Evolutionary conservation across 371 early-diverging fungal species (phyloP).

Genomic region (Zychaea mexicana): DNA sequence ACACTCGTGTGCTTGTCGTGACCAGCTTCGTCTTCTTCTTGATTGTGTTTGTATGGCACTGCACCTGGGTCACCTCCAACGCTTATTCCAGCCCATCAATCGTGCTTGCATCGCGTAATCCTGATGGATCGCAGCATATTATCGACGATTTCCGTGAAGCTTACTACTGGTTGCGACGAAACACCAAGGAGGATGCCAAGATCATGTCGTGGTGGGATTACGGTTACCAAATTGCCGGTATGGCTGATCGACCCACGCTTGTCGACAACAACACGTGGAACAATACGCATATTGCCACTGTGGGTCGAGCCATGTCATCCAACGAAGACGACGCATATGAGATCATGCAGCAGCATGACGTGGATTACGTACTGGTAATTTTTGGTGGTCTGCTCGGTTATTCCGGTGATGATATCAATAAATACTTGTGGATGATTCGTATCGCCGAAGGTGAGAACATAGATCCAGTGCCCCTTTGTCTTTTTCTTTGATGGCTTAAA

Average conservation of each 20-base stretch:
- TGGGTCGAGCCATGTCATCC: slow-evolving; percentile 93
- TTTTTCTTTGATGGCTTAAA: too few relatives aligned
- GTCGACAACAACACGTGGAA: slow-evolving; percentile 99
- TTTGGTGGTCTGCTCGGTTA: slow-evolving; percentile 97
- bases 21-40: slow-evolving; percentile 66
- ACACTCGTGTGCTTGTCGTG: slow-evolving; percentile 51
- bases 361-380: slow-evolving; percentile 94
- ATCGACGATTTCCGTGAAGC: slow-evolving; percentile 99
- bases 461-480: neutral
- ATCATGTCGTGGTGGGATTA: slow-evolving; percentile 99
- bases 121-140: slow-evolving; percentile 89
- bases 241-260: slow-evolving; percentile 95
- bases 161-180: slow-evolving; percentile 98
- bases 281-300: slow-evolving; percentile 99
- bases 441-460: slow-evolving; percentile 80
- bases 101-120: slow-evolving; percentile 86
- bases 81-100: slow-evolving; percentile 99
- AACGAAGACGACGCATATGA: slow-evolving; percentile 91
- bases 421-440: slow-evolving; percentile 99
- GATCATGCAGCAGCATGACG: slow-evolving; percentile 90
- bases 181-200: slow-evolving; percentile 91
- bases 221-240: slow-evolving; percentile 99
- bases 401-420: slow-evolving; percentile 99
- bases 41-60: slow-evolving; percentile 92
- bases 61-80: slow-evolving; percentile 97